These are phyloP conservation scores for Diplodia mutila DNA, from an alignment of 2,329 filamentous ascomycete species.

Conservation along the genomic window DNA sequence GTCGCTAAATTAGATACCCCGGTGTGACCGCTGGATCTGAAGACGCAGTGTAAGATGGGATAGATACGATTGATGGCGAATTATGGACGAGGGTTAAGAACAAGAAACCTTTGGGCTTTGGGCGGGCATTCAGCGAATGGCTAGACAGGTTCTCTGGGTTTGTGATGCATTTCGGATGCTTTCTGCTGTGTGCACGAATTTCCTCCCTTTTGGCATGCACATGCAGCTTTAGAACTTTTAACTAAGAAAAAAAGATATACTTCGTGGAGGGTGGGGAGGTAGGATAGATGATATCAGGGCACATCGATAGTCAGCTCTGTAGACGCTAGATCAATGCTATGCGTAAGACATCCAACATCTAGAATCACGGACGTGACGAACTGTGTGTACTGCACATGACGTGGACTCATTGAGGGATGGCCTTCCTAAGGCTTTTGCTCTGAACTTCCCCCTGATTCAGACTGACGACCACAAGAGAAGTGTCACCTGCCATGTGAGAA, in stretches of 20 bases:
- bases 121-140: slow-evolving; percentile 21
- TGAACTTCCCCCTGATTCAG: not conserved
- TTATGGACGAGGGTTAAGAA: slow-evolving; percentile 18
- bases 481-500: not conserved
- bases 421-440: not conserved
- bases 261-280: slow-evolving; percentile 1
- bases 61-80: slow-evolving; percentile 18
- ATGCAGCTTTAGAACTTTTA: slow-evolving; percentile 22
- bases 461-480: not conserved
- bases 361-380: not conserved
- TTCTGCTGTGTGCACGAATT: slow-evolving; percentile 18
- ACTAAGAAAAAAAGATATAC: slow-evolving; percentile 22
- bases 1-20: slow-evolving; percentile 23
- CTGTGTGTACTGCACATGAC: too few relatives aligned
- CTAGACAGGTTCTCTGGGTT: slow-evolving; percentile 18
- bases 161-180: slow-evolving; percentile 23
- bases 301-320: slow-evolving; percentile 9
- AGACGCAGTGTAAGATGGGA: slow-evolving; percentile 8
- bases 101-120: slow-evolving; percentile 18
- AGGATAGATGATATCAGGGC: slow-evolving; percentile 13
- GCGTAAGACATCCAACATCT: slow-evolving; percentile 1
- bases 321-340: slow-evolving; percentile 22
- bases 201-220: slow-evolving; percentile 21
- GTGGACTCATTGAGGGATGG: not conserved
- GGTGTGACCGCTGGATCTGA: slow-evolving; percentile 6